Evolutionary conservation across 225 moss, liverwort and hornwort species (phyloP).

Genomic region (Sphagnum tenellum): DNA sequence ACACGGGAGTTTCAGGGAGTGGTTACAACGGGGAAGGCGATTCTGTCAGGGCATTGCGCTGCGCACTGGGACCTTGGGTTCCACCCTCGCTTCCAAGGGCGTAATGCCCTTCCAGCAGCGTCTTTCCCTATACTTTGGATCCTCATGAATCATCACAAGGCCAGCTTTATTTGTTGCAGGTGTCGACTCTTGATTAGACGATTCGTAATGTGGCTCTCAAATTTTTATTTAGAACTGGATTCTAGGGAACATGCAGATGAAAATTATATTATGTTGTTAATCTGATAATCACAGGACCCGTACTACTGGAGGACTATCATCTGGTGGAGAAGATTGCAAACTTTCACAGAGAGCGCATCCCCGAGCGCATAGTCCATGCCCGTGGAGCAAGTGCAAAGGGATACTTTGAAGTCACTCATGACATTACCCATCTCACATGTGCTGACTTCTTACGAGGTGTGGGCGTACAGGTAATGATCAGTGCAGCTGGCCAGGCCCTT

Average conservation of each 20-base stretch:
- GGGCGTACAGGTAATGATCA: slow-evolving; percentile 39
- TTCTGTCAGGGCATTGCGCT: too few relatives aligned
- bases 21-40: too few relatives aligned
- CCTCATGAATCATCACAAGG: too few relatives aligned
- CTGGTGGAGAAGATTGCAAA: slow-evolving; percentile 46
- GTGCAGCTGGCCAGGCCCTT: too few relatives aligned
- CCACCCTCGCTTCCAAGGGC: too few relatives aligned
- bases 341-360: slow-evolving; percentile 50
- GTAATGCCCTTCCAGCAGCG: too few relatives aligned
- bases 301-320: slow-evolving; percentile 48
- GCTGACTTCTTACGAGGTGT: slow-evolving; percentile 83
- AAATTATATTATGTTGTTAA: background rate
- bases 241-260: background rate
- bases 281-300: slow-evolving; percentile 17
- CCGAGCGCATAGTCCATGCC: slow-evolving; percentile 51
- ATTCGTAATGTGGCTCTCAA: background rate
- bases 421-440: slow-evolving; percentile 79
- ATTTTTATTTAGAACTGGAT: background rate
- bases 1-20: background rate
- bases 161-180: background rate
- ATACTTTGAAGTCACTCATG: slow-evolving; percentile 64
- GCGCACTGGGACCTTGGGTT: too few relatives aligned
- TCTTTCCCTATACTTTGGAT: too few relatives aligned
- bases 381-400: slow-evolving; percentile 45
- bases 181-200: background rate